Percentiles rank a stretch among this genome's conserved stretches.
These are phyloP conservation scores for Heterobasidion annosum DNA, from an alignment of 1,284 basidiomycete species.

Conservation along the genomic window DNA sequence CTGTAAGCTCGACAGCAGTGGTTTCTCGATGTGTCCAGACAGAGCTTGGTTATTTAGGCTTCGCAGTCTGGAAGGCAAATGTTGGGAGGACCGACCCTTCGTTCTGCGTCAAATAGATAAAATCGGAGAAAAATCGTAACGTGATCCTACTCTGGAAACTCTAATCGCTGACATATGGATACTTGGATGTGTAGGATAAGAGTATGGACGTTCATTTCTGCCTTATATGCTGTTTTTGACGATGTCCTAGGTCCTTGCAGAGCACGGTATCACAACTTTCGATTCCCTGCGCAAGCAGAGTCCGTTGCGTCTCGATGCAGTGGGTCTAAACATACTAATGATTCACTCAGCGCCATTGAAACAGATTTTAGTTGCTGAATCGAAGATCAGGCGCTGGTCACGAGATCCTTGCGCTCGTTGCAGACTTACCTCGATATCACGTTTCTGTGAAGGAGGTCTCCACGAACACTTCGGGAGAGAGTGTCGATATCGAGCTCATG, in stretches of 20 bases:
- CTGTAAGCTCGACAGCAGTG: slow-evolving; percentile 28
- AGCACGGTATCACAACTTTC: slow-evolving; percentile 61
- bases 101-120: slow-evolving; percentile 74
- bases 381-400: slow-evolving; percentile 65
- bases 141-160: slow-evolving; percentile 6
- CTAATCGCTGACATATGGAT: not conserved
- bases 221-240: not conserved
- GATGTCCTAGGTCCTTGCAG: slow-evolving; percentile 52
- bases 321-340: slow-evolving; percentile 18
- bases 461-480: slow-evolving; percentile 30
- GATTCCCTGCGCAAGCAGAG: slow-evolving; percentile 44
- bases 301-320: slow-evolving; percentile 53
- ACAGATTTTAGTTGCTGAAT: slow-evolving; percentile 51
- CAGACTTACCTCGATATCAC: slow-evolving; percentile 55
- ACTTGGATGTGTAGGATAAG: slow-evolving; percentile 35
- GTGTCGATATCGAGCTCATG: slow-evolving; percentile 49
- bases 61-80: slow-evolving; percentile 66
- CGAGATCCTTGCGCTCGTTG: slow-evolving; percentile 50
- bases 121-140: slow-evolving; percentile 81
- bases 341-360: not conserved
- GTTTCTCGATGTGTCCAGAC: not conserved
- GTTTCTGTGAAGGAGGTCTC: slow-evolving; percentile 39
- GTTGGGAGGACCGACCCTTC: slow-evolving; percentile 78
- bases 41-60: slow-evolving; percentile 31
- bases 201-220: slow-evolving; percentile 21